These are phyloP conservation scores for Fomitopsis serialis DNA, from an alignment of 768 basidiomycete genomes.

Conservation along the genomic window DNA sequence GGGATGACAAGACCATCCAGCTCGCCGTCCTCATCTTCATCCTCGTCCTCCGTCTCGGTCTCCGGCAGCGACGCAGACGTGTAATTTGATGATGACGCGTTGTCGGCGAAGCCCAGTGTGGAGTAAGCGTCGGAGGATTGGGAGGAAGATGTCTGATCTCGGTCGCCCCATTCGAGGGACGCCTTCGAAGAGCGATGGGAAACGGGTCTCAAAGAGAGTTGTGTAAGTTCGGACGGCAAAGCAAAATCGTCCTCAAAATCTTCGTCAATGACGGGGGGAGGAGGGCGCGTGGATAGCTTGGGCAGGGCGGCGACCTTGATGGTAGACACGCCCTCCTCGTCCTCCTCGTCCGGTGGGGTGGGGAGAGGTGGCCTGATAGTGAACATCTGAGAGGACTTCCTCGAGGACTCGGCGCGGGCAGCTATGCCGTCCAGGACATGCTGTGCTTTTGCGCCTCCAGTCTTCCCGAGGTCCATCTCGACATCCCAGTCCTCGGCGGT, in stretches of 20 bases:
- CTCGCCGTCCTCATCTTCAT: constrained; percentile 59
- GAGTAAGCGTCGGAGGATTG: constrained; percentile 89
- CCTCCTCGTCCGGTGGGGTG: constrained; percentile 51
- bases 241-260: constrained; percentile 84
- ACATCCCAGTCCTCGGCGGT: constrained; percentile 75
- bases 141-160: constrained; percentile 63
- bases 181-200: constrained; percentile 78
- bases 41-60: constrained; percentile 57
- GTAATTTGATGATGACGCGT: constrained; percentile 55
- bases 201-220: constrained; percentile 75
- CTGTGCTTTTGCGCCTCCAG: constrained; percentile 44
- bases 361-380: constrained; percentile 64
- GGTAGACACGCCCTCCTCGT: constrained; percentile 79
- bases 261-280: constrained; percentile 53
- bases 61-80: constrained; percentile 61
- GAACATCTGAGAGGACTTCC: constrained; percentile 37
- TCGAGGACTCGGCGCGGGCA: constrained; percentile 33
- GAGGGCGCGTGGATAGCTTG: constrained; percentile 11
- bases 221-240: constrained; percentile 74
- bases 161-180: constrained; percentile 83
- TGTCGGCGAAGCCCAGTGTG: constrained; percentile 57
- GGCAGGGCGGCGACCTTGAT: constrained; percentile 64
- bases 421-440: constrained; percentile 33
- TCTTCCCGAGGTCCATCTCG: constrained; percentile 64
- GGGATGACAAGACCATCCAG: constrained; percentile 82